A percentile compares a stretch with the other conserved stretches of the same genome.
Conservation (phyloP, 192 early-diverging fungal genomes). For the Polychytrium aggregatum region DNA sequence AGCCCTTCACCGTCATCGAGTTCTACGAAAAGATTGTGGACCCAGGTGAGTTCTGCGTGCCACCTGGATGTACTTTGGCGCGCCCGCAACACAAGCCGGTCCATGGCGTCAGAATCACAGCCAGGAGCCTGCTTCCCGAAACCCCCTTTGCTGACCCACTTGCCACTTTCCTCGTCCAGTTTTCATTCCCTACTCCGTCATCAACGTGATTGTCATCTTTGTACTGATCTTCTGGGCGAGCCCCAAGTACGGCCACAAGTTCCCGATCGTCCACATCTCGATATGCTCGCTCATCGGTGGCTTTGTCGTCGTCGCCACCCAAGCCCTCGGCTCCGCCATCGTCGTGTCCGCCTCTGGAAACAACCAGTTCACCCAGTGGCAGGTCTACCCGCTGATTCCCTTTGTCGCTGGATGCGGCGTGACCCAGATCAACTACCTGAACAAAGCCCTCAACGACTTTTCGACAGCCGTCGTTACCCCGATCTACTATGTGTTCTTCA, state of each 20-base stretch:
- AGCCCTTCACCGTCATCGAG: slow-evolving; percentile 22
- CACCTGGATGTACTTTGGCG: no score
- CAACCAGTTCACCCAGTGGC: slow-evolving; percentile 58
- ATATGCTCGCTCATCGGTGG: slow-evolving; percentile 53
- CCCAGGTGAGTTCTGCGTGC: slow-evolving; percentile 10
- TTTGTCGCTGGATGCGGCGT: slow-evolving; percentile 42
- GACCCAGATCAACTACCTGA: slow-evolving; percentile 58
- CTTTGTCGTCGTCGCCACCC: slow-evolving; percentile 52
- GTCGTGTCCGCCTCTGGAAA: slow-evolving; percentile 39
- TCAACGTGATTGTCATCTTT: slow-evolving; percentile 12
- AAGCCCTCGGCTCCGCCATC: slow-evolving; percentile 54
- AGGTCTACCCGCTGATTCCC: slow-evolving; percentile 45
- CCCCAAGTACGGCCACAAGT: slow-evolving; percentile 45
- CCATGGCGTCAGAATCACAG: no score
- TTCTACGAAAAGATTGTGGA: slow-evolving; percentile 26
- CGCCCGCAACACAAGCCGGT: no score
- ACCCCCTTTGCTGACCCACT: neutral
- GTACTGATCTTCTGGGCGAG: slow-evolving; percentile 43
- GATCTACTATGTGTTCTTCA: slow-evolving; percentile 66
- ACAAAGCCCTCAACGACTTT: slow-evolving; percentile 60
- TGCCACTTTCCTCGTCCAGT: neutral
- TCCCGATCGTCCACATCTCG: slow-evolving; percentile 39
- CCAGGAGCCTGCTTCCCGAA: no score
- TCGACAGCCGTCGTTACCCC: slow-evolving; percentile 64
- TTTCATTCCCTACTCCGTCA: slow-evolving; percentile 5